These are phyloP conservation scores for Coccinonectria pachysandricola DNA, from an alignment of 2,329 filamentous ascomycete species.

Conservation along the genomic window DNA sequence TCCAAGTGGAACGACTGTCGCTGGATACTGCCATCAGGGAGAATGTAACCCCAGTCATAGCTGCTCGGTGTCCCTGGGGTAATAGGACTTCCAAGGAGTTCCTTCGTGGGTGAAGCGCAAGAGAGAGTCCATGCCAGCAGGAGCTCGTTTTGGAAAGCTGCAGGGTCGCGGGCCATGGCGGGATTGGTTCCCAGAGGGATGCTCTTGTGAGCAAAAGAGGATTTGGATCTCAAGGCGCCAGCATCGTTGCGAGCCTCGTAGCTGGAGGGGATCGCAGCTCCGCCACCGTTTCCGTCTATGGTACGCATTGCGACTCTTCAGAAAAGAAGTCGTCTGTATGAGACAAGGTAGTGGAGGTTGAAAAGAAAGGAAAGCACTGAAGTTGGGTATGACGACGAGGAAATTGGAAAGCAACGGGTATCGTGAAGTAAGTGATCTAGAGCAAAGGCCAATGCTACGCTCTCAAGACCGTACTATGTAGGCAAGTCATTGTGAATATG, in stretches of 20 bases:
- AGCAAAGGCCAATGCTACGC: too few species aligned
- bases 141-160: constrained; percentile 5
- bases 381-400: background rate
- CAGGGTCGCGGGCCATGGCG: constrained; percentile 3
- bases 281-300: constrained; percentile 13
- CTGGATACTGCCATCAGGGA: constrained; percentile 7
- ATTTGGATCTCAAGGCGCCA: too few species aligned
- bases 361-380: constrained; percentile 1
- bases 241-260: constrained; percentile 2
- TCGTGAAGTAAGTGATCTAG: too few species aligned
- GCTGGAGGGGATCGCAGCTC: constrained; percentile 6
- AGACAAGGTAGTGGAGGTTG: constrained; percentile 1
- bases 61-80: too few species aligned
- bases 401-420: too few species aligned
- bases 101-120: too few species aligned
- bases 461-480: too few species aligned
- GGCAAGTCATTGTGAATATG: too few species aligned
- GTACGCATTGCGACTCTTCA: constrained; percentile 10
- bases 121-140: constrained; percentile 7
- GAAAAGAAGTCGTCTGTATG: constrained; percentile 1
- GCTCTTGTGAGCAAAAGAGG: constrained; percentile 7
- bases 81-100: too few species aligned
- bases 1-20: constrained; percentile 6
- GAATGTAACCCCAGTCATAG: constrained; percentile 8
- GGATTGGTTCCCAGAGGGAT: constrained; percentile 5